Conservation (phyloP, 345 rosid species). For the Acer negundo region DNA sequence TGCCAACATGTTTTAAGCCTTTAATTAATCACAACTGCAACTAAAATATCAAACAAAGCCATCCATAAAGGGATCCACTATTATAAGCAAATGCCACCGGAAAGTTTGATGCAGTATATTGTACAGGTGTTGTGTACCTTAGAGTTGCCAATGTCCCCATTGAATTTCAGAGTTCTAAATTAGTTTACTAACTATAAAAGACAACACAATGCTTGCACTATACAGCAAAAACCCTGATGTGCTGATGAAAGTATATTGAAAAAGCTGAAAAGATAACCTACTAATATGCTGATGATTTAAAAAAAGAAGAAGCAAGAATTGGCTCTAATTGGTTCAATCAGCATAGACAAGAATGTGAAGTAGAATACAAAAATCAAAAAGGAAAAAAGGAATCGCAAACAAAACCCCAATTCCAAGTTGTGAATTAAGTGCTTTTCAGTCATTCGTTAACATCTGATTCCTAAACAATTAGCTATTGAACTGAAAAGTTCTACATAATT, state of each 20-base stretch:
- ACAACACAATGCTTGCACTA: neutral
- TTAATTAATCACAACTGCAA: neutral
- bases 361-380: neutral
- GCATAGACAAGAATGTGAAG: neutral
- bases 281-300: neutral
- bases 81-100: no score
- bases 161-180: neutral
- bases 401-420: neutral
- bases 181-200: neutral
- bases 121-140: neutral
- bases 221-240: neutral
- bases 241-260: neutral
- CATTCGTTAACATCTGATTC: neutral
- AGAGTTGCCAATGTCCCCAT: neutral
- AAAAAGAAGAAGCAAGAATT: neutral
- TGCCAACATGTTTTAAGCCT: neutral
- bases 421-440: slow-evolving; percentile 2
- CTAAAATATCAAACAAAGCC: neutral
- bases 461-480: neutral
- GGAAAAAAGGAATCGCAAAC: neutral
- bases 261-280: neutral
- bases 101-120: no score
- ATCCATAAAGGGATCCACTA: neutral
- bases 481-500: slow-evolving; percentile 6
- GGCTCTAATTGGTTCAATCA: neutral